These are phyloP conservation scores for Claviceps sp. DNA, from an alignment of 2,329 filamentous ascomycete species.

Conservation along the genomic window DNA sequence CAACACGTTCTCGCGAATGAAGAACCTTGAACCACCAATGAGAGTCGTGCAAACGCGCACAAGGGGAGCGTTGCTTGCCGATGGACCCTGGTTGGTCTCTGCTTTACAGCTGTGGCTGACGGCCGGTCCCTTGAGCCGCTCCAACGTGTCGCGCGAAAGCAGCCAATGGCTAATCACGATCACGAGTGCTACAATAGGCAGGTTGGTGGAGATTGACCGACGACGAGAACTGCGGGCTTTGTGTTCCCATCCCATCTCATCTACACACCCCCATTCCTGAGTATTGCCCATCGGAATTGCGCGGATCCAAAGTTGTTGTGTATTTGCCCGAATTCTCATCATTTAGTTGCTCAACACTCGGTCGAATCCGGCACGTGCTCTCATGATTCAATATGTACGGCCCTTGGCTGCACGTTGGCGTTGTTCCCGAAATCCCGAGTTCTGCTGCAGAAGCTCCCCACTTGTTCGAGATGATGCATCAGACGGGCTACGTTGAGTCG, in stretches of 20 bases:
- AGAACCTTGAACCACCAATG: conserved; percentile 1
- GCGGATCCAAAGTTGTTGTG: background rate
- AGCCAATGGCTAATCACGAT: background rate
- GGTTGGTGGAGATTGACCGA: background rate
- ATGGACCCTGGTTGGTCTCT: background rate
- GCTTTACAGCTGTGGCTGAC: background rate
- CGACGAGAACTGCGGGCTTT: background rate
- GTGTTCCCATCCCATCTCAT: background rate
- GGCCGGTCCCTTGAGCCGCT: too few species aligned
- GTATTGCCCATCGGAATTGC: background rate
- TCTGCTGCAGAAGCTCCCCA: background rate
- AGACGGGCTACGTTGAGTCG: background rate
- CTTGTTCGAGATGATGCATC: background rate
- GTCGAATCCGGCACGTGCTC: conserved; percentile 2
- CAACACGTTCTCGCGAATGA: background rate
- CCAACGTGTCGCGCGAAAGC: too few species aligned
- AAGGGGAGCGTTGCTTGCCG: background rate
- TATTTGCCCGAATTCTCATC: background rate
- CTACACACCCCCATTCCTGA: background rate
- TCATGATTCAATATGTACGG: conserved; percentile 2
- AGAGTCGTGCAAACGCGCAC: conserved; percentile 1
- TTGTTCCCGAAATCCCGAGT: background rate
- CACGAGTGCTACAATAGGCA: conserved; percentile 1
- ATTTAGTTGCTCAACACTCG: background rate
- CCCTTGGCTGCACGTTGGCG: background rate